These are phyloP conservation scores for Pseudohyphozyma bogoriensis DNA, from an alignment of 768 basidiomycete species.

Conservation along the genomic window DNA sequence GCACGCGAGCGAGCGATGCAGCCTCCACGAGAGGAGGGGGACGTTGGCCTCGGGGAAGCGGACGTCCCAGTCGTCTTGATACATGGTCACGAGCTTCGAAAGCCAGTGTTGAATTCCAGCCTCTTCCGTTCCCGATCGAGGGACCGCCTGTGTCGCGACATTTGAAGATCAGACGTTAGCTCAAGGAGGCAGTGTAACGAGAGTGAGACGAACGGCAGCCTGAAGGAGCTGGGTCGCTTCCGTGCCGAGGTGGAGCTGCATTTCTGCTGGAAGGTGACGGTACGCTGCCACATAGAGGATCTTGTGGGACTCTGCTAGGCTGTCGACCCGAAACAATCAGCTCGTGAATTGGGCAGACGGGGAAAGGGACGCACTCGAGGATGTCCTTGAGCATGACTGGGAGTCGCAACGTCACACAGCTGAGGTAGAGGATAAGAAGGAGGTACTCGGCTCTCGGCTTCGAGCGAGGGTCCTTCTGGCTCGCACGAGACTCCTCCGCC, in stretches of 20 bases:
- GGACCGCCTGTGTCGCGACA: neutral
- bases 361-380: constrained; percentile 4
- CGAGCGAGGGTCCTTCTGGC: neutral
- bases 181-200: neutral
- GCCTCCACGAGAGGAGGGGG: neutral
- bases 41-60: constrained; percentile 24
- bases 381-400: constrained; percentile 23
- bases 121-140: neutral
- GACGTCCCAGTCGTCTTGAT: constrained; percentile 20
- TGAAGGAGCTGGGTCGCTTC: neutral
- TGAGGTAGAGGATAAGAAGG: constrained; percentile 22
- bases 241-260: constrained; percentile 8
- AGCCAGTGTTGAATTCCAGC: constrained; percentile 2
- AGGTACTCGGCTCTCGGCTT: constrained; percentile 15
- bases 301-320: constrained; percentile 23
- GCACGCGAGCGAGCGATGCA: neutral
- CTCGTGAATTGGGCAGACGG: neutral
- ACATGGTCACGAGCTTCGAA: constrained; percentile 11
- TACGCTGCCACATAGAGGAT: constrained; percentile 16
- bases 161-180: too few relatives aligned
- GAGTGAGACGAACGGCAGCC: neutral
- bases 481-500: neutral
- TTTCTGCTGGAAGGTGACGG: neutral
- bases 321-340: neutral
- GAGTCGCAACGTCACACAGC: constrained; percentile 7